Conservation (phyloP, 305 asterid species). For the Withania somnifera region DNA sequence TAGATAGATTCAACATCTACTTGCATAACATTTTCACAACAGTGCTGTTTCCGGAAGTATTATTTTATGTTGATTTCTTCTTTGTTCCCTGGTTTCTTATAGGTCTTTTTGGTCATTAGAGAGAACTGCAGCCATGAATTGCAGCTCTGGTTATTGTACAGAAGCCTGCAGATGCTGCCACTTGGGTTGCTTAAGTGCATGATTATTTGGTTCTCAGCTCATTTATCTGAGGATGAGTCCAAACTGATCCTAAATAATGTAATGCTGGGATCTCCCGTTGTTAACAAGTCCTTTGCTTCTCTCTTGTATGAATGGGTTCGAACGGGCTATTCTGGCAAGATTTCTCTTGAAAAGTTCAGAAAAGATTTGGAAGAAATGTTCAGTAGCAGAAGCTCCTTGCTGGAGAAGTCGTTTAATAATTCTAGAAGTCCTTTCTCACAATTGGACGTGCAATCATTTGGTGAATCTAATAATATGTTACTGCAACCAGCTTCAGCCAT, state of each 20-base stretch:
- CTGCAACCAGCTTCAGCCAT: slow-evolving; percentile 15
- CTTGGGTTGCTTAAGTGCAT: slow-evolving; percentile 56
- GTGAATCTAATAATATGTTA: slow-evolving; percentile 3
- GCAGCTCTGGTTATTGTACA: slow-evolving; percentile 61
- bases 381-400: slow-evolving; percentile 41
- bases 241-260: slow-evolving; percentile 29
- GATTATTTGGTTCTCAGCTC: slow-evolving; percentile 54
- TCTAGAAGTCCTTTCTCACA: slow-evolving; percentile 12
- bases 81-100: slow-evolving; percentile 28
- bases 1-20: background rate
- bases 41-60: background rate
- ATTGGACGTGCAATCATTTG: slow-evolving; percentile 3
- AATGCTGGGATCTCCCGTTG: slow-evolving; percentile 33
- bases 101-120: slow-evolving; percentile 52
- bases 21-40: background rate
- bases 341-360: slow-evolving; percentile 45
- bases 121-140: slow-evolving; percentile 42
- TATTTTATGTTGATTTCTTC: slow-evolving; percentile 19
- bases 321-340: slow-evolving; percentile 56
- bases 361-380: slow-evolving; percentile 44
- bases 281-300: slow-evolving; percentile 34
- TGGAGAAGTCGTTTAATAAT: slow-evolving; percentile 32
- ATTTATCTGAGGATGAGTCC: slow-evolving; percentile 44
- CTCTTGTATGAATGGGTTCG: slow-evolving; percentile 54
- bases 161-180: slow-evolving; percentile 57